A percentile compares a stretch with the other conserved stretches of the same genome.
Evolutionary conservation across 495 filamentous ascomycete species (phyloP).

Genomic region (Sabuloglossum arenarium): DNA sequence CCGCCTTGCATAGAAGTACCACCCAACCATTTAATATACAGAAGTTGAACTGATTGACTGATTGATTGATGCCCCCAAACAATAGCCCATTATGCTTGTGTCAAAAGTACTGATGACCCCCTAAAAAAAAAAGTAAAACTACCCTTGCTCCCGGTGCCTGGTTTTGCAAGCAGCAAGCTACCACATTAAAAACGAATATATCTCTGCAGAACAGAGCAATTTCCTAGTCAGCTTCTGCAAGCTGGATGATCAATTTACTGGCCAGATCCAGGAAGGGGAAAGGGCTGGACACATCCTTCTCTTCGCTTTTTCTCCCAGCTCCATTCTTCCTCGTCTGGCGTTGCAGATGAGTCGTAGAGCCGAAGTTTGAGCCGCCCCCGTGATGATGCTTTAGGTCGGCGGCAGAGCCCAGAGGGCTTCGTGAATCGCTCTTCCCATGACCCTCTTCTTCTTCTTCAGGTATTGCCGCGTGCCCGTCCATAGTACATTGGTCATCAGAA

Average conservation of each 20-base stretch:
- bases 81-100: not conserved
- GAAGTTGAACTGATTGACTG: no score
- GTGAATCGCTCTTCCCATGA: constrained; percentile 11
- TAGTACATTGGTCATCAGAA: constrained; percentile 9
- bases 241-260: constrained; percentile 49
- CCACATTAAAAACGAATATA: not conserved
- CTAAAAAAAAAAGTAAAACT: no score
- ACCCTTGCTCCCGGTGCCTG: no score
- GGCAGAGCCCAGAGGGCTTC: constrained; percentile 9
- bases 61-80: no score
- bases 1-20: not conserved
- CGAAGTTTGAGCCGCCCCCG: not conserved
- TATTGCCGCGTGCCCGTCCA: constrained; percentile 7
- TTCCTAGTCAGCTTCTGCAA: constrained; percentile 36
- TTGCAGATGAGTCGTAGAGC: constrained; percentile 2
- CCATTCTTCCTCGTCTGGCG: constrained; percentile 6
- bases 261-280: constrained; percentile 66
- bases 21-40: not conserved
- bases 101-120: not conserved
- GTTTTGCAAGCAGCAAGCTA: no score
- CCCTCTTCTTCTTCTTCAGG: constrained; percentile 14
- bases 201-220: not conserved
- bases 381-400: not conserved
- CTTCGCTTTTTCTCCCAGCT: constrained; percentile 34
- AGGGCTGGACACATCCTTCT: constrained; percentile 54